Evolutionary conservation across 495 filamentous ascomycete genomes (phyloP), one percentile per base, ranked within the genome.

Genomic region (Penicillium bialowiezense): DNA sequence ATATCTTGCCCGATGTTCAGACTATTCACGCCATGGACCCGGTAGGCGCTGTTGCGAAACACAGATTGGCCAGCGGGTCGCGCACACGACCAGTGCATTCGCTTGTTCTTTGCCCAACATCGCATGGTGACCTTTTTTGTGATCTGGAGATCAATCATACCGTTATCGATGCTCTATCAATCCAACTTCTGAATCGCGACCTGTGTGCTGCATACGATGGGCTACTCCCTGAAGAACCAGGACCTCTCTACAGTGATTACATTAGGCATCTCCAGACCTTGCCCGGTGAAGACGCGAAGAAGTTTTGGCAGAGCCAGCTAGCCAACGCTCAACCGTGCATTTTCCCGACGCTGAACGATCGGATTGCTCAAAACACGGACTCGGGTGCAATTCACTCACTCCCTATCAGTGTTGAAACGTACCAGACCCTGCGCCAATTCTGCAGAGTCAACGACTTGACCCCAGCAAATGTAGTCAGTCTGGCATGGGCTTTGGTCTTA

Each of bases 241-340:
- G 36, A 12, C 19, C 36, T 9, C 18, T 21, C 9, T 39, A 39
- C 18, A 39, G 36, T 12, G 36, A 20, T 19, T 39, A 39, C 13
- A 39, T 39, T 9, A 10, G 10, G 3, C 19, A 21, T 19, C 15
- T 39, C 19, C 15, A 14, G 14, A 17, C 34, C 14, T 17, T 14
- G 34, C 17, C 34, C 14, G 7, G 13, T 8, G 46, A 57, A 29
- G 62, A 60, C 23, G 69, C 63, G 20, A 60, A 63, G 33, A 44
- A 62, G 6, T 75, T 70, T 56, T 78, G 74, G 74, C 67, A 64
- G 42, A 43, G 55, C 1, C 64, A 70, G 41, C 65, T 79, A 24
- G 47, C 47, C 9, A 70, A 61, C 0, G 32, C 76, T 5, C 55
- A 70, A 44, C 72, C 76, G 0, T 75, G 70, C 43, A 58, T 66